Evolutionary conservation across 2,329 filamentous ascomycete species (phyloP), one percentile per base, ranked within the genome.

Genomic region (Pleomassaria siparia): DNA sequence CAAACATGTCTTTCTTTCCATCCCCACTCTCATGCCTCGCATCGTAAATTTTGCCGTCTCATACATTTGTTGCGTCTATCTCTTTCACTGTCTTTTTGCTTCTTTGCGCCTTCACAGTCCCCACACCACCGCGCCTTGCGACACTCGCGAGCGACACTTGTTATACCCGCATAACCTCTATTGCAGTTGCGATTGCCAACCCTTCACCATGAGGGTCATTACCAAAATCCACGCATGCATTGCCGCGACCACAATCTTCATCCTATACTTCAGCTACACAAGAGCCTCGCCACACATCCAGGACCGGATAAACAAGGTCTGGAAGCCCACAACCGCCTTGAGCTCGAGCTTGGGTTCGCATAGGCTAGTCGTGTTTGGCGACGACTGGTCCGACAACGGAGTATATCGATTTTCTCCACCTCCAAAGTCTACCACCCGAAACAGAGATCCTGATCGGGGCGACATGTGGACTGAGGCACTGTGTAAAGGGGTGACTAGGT

Each of bases 381-480:
- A 71, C 43, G 66, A 70, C 44, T 72, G 67, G 65, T 71, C 68
- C 44, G 69, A 72, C 54, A 69, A 58, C 33, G 67, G 67, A 20
- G 57, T 51, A 36, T 68, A 70, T 61, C 61, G 64, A 42, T 57
- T 67, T 40, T 59, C 60, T 52, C 53, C 64, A 46, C 63, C 67
- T 33, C 55, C 55, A 13, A 53, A 51, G 28, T 53, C 56, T 12
- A 51, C 54, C 8, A 54, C 46, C 16, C 52, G 49, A 50, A 43
- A 54, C 47, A 63, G 64, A 49, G 64, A 66, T 41, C 53, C 58
- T 47, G 56, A 59, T 46, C 62, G 58, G 39, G 66, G 66, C 15
- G 56, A 62, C 20, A 44, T 67, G 11, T 72, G 68, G 69, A 65
- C 66, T 28, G 66, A 71, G 48, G 62, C 60, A 16, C 45, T 72